A percentile compares a stretch with the other conserved stretches of the same genome.
Conservation (phyloP, 2,329 filamentous ascomycete genomes). For the Xylaria digitata region DNA sequence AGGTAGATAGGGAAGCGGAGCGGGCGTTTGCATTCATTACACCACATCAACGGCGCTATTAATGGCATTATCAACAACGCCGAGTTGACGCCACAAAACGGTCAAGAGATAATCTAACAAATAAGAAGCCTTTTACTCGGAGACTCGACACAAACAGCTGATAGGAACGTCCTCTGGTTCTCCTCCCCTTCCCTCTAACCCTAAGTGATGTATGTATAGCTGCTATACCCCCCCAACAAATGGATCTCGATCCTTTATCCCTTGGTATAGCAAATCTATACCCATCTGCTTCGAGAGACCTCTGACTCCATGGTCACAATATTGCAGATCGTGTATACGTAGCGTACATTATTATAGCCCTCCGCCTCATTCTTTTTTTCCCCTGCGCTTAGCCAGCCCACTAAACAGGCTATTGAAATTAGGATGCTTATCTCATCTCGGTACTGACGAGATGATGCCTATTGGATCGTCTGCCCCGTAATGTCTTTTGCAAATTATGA, state of each 20-base stretch:
- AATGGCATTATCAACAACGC: conserved; percentile 16
- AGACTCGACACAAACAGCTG: conserved; percentile 1
- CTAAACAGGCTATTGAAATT: conserved; percentile 30
- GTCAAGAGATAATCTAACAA: neutral
- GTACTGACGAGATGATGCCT: conserved; percentile 23
- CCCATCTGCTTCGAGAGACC: conserved; percentile 3
- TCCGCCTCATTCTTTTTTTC: conserved; percentile 23
- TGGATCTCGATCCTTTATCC: neutral
- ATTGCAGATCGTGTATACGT: neutral
- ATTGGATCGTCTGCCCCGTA: conserved; percentile 9
- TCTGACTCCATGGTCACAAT: conserved; percentile 1
- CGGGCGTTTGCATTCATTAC: conserved; percentile 13
- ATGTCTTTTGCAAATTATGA: conserved; percentile 22
- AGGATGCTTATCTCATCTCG: conserved; percentile 38
- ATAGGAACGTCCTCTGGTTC: neutral
- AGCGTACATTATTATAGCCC: neutral
- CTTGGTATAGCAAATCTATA: neutral
- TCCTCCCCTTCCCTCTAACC: neutral
- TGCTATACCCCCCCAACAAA: no score
- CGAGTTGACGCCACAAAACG: conserved; percentile 19
- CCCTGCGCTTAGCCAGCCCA: conserved; percentile 12
- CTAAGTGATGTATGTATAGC: no score
- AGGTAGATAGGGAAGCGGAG: neutral
- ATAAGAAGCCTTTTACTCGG: neutral
- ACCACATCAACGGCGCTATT: conserved; percentile 16